These are phyloP conservation scores for Suhomyces kunorum DNA, from an alignment of 1,139 yeast species.

Conservation along the genomic window DNA sequence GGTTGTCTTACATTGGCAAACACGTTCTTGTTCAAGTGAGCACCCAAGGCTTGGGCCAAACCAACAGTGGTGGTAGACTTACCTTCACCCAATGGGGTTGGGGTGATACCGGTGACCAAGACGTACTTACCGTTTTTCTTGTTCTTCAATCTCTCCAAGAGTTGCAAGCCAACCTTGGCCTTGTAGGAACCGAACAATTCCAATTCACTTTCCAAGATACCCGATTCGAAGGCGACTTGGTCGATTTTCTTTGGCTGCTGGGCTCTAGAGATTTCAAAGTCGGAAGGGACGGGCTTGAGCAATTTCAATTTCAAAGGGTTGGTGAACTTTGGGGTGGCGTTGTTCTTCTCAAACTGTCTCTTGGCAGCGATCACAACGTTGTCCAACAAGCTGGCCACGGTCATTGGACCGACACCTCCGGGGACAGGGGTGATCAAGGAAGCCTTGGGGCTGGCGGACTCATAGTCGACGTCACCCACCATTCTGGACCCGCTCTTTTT, in stretches of 20 bases:
- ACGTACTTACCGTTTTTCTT: conserved; percentile 66
- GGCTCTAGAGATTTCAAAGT: conserved; percentile 70
- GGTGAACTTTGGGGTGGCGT: conserved; percentile 52
- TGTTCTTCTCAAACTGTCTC: conserved; percentile 44
- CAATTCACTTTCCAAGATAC: conserved; percentile 60
- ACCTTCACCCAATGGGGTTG: conserved; percentile 83
- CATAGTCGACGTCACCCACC: conserved; percentile 78
- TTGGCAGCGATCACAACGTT: conserved; percentile 86
- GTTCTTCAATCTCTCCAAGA: conserved; percentile 67
- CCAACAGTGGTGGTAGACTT: conserved; percentile 82
- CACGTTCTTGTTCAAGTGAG: conserved; percentile 66
- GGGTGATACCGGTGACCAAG: conserved; percentile 79
- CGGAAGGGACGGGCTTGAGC: conserved; percentile 68
- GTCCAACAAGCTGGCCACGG: conserved; percentile 85
- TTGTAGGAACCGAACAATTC: conserved; percentile 75
- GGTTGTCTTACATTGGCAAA: conserved; percentile 85
- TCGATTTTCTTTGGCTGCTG: conserved; percentile 70
- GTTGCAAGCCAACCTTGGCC: conserved; percentile 70
- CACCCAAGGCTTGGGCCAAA: conserved; percentile 76
- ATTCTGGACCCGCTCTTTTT: conserved; percentile 58
- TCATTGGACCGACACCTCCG: conserved; percentile 91
- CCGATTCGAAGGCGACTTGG: conserved; percentile 64
- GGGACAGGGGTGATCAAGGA: conserved; percentile 78
- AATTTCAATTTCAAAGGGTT: conserved; percentile 53
- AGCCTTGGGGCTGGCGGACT: conserved; percentile 55